phyloP scores from a whole-genome alignment of 176 grass and related monocot genomes.

The Cenchrus fungigraminus region DNA sequence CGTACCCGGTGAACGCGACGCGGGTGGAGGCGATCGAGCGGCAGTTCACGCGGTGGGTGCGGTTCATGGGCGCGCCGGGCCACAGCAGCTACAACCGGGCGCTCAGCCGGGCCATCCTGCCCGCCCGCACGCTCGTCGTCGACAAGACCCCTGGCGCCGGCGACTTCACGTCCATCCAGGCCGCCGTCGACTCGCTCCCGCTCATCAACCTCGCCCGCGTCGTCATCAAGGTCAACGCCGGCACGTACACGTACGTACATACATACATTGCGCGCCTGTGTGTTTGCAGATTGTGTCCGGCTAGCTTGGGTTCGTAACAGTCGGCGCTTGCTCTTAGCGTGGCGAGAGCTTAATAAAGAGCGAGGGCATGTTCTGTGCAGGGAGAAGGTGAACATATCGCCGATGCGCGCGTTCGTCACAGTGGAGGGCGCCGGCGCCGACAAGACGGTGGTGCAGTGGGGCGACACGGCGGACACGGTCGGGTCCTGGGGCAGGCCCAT shows the following conservation, averaged over 20 bases:
- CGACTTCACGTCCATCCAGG: conserved; percentile 85
- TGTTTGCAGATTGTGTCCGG: no score
- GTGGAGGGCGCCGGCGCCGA: conserved; percentile 84
- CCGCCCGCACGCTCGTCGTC: conserved; percentile 68
- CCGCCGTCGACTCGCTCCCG: conserved; percentile 80
- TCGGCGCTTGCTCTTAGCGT: not conserved
- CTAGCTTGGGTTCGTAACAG: no score
- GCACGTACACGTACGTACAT: conserved; percentile 81
- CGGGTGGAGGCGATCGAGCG: conserved; percentile 56
- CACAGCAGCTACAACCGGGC: conserved; percentile 62
- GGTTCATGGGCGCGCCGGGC: conserved; percentile 55
- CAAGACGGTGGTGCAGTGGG: conserved; percentile 89
- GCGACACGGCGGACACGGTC: conserved; percentile 80
- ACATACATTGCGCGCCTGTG: not conserved
- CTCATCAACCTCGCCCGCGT: conserved; percentile 84
- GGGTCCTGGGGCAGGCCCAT: conserved; percentile 59
- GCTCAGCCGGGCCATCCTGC: conserved; percentile 51
- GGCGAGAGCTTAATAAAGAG: not conserved
- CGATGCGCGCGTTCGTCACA: conserved; percentile 81
- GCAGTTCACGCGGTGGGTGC: conserved; percentile 85
- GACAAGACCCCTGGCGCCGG: conserved; percentile 63
- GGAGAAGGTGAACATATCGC: conserved; percentile 92
- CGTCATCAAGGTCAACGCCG: conserved; percentile 93
- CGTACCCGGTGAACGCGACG: conserved; percentile 65
- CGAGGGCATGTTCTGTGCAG: conserved; percentile 30